Conservation (phyloP, 106 monocot genomes). For the Platanthera zijinensis region DNA sequence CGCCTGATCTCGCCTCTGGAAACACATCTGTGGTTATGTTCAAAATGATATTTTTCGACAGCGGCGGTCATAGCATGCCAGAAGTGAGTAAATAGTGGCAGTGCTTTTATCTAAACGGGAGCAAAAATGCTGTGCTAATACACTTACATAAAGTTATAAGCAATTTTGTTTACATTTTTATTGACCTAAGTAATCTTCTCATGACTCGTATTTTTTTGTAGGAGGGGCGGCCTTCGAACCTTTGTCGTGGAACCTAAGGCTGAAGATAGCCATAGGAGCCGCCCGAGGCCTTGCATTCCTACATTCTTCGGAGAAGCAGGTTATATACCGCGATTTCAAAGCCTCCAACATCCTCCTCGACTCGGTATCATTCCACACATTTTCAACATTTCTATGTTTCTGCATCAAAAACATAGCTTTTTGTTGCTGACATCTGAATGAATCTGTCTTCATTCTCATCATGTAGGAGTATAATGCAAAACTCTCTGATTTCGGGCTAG, state of each 20-base stretch:
- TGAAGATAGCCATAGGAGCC: slow-evolving; percentile 25
- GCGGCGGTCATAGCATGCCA: no score
- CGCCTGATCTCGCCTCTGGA: no score
- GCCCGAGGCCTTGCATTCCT: slow-evolving; percentile 25
- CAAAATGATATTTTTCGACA: no score
- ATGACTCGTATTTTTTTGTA: neutral
- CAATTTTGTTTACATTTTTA: no score
- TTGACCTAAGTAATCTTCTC: no score
- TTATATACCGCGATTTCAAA: slow-evolving; percentile 26
- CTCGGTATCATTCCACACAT: slow-evolving; percentile 7
- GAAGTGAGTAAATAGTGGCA: no score
- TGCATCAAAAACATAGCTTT: neutral
- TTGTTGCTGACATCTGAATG: neutral
- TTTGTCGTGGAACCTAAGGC: slow-evolving; percentile 19
- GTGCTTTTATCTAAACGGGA: no score
- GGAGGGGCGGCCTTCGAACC: slow-evolving; percentile 17
- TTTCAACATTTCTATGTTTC: no score
- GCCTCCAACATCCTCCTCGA: slow-evolving; percentile 25
- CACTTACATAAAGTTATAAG: no score
- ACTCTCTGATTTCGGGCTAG: slow-evolving; percentile 5
- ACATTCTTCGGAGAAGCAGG: slow-evolving; percentile 13
- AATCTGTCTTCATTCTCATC: neutral
- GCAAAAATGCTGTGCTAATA: no score
- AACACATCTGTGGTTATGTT: no score
- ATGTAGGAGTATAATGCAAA: slow-evolving; percentile 6